Base-by-base conservation (phyloP, 108 stramenopile species). In the Asterionellopsis glacialis region DNA sequence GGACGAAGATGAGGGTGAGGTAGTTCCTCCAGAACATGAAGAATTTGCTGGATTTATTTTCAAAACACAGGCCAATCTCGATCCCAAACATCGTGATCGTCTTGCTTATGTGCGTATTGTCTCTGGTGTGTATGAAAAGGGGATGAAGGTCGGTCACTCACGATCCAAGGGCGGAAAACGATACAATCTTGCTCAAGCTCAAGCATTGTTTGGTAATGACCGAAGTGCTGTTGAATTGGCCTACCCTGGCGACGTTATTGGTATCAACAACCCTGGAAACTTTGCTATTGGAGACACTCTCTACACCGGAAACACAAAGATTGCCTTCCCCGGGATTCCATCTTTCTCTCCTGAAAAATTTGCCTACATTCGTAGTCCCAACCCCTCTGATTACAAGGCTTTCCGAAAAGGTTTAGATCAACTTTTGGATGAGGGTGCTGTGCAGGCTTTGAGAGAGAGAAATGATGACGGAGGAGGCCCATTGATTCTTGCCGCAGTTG, bases 41-140 rank as follows among this genome's bases (percentile, higher is more conserved):
- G 95, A 97, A 55, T 97, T 97, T 59, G 87, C 97, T 51, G 97
- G 95, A 2, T 95, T 94, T 67, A 76, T 96, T 24, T 97, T 97
- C 79, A 97, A 97, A 73, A 94, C 94, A 25, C 96, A 97, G 63
- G 97, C 97, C 54, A 97, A 97, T 72, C 67, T 97, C 45, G 95
- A 97, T 65, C 97, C 97, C 6, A 91, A 94, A 45, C 97, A 97
- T 71, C 81, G 97, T 39, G 97, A 97, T 80, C 74, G 97, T 26
- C 62, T 97, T 55, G 95, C 97, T 13, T 97, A 95, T 69, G 78
- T 97, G 14, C 74, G 97, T 10, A 76, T 97, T 23, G 88, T 94
- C 0, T 90, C 88, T 4, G 97, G 96, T 11, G 70, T 68, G 10
- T 97, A 88, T 74, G 82, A 88, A 50, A 96, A 96, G 70, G 97